Evolutionary conservation across 2,329 filamentous ascomycete species (phyloP), one percentile per base, ranked within the genome.

Genomic region (Achaetomium macrosporum): DNA sequence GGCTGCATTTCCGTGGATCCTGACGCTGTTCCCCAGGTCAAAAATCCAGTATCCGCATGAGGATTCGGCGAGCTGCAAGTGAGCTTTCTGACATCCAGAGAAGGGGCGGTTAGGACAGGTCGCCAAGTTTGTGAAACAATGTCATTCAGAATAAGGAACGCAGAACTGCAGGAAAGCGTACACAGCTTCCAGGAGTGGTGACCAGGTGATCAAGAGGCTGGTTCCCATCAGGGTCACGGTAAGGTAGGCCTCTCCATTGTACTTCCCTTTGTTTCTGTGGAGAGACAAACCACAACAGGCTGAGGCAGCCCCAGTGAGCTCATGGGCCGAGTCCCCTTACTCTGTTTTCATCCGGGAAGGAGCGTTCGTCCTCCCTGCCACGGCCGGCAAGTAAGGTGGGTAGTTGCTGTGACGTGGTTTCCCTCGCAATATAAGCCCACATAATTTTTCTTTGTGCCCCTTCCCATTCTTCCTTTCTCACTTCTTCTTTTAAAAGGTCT

Each of bases 401-500:
- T 49, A 16, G 51, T 50, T 50, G 42, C 33, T 42, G 42, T 54
- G 45, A 52, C 33, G 47, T 45, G 25, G 17, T 31, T 53, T 55
- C 45, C 56, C 48, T 56, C 36, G 30, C 33, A 50, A 58, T 58
- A 56, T 55, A 58, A 58, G 51, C 47, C 54, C 16, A 43, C 40
- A 37, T 16, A 33, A 46, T 41, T 33, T 41, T 19, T 31, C 42
- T 30, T 36, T 52, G 51, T 44, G 25, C 29, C 40, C 19, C 40
- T 17, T 19, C 40, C 20, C 41, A 42, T 29, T 31, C 17, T 30
- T 37, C 31, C 37, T 33, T 48, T 47, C 46, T 30, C 8, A 33
- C 15, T 49, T 37, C 35, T 46, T 36, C 15, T 35, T 42, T 30
- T 11, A 9, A 13, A 15, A 48, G 19, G 45, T 50, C 19, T 30